These are phyloP conservation scores for Yamadazyma triangularis DNA, from an alignment of 1,139 yeast species.

Conservation along the genomic window DNA sequence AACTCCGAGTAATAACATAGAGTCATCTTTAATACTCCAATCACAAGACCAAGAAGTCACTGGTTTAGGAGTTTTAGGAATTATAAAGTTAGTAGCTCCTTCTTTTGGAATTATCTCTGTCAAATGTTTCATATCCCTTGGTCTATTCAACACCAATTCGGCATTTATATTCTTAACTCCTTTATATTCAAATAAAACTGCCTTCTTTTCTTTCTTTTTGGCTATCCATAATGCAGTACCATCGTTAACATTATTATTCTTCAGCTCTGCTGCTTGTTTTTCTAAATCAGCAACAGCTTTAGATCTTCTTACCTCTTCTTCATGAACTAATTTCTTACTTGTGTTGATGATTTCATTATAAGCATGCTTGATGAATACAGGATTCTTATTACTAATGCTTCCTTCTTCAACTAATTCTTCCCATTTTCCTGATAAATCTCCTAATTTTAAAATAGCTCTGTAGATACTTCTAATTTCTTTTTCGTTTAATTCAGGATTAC, in stretches of 20 bases:
- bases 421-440: conserved; percentile 79
- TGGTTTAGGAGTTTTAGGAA: conserved; percentile 64
- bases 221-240: conserved; percentile 47
- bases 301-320: conserved; percentile 62
- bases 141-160: conserved; percentile 77
- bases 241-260: conserved; percentile 34
- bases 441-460: conserved; percentile 75
- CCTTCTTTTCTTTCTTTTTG: conserved; percentile 76
- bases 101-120: conserved; percentile 55
- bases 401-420: conserved; percentile 90
- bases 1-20: conserved; percentile 81
- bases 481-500: conserved; percentile 66
- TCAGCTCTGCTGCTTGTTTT: conserved; percentile 56
- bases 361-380: conserved; percentile 74
- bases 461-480: conserved; percentile 85
- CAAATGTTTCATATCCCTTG: conserved; percentile 71
- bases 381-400: conserved; percentile 77
- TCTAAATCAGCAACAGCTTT: conserved; percentile 56
- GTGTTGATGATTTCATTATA: conserved; percentile 64
- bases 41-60: conserved; percentile 90
- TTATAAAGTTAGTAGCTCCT: conserved; percentile 53
- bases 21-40: conserved; percentile 83
- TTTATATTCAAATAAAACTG: conserved; percentile 82
- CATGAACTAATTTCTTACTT: conserved; percentile 59
- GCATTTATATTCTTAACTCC: conserved; percentile 92